Base-by-base conservation (phyloP, 768 basidiomycete species). In the Boletus bicolor region DNA sequence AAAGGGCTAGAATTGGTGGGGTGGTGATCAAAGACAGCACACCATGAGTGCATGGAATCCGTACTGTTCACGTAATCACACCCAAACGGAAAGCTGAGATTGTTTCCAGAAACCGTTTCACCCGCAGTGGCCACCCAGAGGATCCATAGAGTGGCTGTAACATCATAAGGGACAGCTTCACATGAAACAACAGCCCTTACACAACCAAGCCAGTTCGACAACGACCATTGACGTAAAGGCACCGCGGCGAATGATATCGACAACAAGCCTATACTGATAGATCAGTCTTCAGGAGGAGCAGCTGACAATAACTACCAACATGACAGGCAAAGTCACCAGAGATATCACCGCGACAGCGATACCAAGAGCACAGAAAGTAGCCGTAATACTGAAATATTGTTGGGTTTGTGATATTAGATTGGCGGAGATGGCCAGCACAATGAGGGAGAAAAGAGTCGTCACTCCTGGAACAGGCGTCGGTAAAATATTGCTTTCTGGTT, bases 41-140 rank as follows among this genome's bases (percentile, higher is more conserved):
- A 8, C 1, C 3, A 21, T n/a, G 19, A 36, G 7, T 30, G 7
- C 21, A 55, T n/a, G 35, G 21, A 44, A 60, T 21, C 28, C 58
- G 5, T 46, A 63, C 59, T 3, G 12, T 51, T 30, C 17, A 8
- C 8, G 30, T 56, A 59, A 37, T 35, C 10, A 37, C 67, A 56
- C 5, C 59, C 62, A 12, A 30, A 34, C 7, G 58, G 50, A 50
- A 62, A 65, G 39, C 10, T 39, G n/a, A 50, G 7, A 11, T 8
- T 15, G 5, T 7, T 48, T 3, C 30, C 7, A n/a, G 51, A 10
- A 14, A 64, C 67, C 2, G 75, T 51, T 37, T 69, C 59, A 4
- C 65, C 71, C 4, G 61, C 78, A 28, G 68, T 61, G 15, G 75
- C 70, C 26, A 78, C 68, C 78, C 73, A 79, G 34, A 78, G 59